phyloP scores from a whole-genome alignment of 2,329 filamentous ascomycete species.

The Fusarium sp. region DNA sequence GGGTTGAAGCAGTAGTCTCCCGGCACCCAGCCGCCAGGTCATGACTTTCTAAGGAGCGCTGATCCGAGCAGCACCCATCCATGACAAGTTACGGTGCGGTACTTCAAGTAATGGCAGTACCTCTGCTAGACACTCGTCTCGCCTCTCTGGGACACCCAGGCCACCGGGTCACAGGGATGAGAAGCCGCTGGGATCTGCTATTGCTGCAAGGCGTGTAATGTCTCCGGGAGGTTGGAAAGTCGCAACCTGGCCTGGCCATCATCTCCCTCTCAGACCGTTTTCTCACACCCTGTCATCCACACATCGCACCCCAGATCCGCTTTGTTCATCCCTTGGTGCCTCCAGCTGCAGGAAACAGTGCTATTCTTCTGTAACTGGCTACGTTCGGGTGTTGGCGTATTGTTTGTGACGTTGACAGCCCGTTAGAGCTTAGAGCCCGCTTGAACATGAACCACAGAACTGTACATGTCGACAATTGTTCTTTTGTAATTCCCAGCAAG shows the following conservation, averaged over 20 bases:
- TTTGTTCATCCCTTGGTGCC: constrained; percentile 22
- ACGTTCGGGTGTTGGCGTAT: constrained; percentile 19
- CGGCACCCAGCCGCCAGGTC: constrained; percentile 17
- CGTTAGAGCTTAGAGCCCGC: background rate
- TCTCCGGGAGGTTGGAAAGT: constrained; percentile 38
- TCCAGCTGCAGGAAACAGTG: constrained; percentile 23
- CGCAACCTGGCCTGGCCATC: constrained; percentile 7
- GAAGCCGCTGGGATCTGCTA: constrained; percentile 35
- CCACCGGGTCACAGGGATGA: constrained; percentile 37
- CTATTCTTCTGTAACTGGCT: constrained; percentile 20
- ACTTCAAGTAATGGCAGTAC: constrained; percentile 3
- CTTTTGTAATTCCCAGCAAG: constrained; percentile 5
- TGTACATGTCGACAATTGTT: constrained; percentile 4
- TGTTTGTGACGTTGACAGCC: constrained; percentile 31
- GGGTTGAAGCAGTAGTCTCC: constrained; percentile 17
- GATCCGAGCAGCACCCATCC: constrained; percentile 24
- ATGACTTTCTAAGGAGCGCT: constrained; percentile 23
- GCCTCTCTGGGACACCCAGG: constrained; percentile 34
- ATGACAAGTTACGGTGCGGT: background rate
- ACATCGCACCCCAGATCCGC: constrained; percentile 16
- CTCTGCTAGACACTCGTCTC: constrained; percentile 17
- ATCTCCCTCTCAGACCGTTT: constrained; percentile 16
- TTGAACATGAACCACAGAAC: constrained; percentile 3
- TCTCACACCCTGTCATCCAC: constrained; percentile 18
- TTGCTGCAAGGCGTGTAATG: constrained; percentile 32